Conservation (phyloP, 768 basidiomycete species). For the Suillus ampliporus region DNA sequence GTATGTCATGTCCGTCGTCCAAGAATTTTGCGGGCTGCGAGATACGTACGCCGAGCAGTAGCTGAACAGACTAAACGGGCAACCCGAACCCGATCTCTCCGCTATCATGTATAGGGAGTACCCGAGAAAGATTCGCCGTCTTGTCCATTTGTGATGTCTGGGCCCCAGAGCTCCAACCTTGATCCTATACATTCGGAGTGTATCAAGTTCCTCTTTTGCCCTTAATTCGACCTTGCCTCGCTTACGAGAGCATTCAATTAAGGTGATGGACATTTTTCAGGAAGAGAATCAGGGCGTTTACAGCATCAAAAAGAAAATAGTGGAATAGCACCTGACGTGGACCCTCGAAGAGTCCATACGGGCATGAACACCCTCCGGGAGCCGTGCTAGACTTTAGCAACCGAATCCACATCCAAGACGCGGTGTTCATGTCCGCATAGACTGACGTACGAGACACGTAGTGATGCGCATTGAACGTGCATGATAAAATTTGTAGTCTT, state of each 20-base stretch:
- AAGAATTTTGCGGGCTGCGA: not conserved
- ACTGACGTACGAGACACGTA: not conserved
- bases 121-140: not conserved
- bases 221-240: not conserved
- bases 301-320: not conserved
- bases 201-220: not conserved
- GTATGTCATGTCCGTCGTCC: not conserved
- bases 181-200: slow-evolving; percentile 2
- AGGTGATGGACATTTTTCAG: not conserved
- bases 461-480: not conserved
- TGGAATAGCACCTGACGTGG: not conserved
- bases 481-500: not conserved
- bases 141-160: not conserved
- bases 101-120: not conserved
- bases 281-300: not conserved
- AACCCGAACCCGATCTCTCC: not conserved
- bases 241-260: not conserved
- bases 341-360: not conserved
- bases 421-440: not conserved
- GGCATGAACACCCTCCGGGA: too few relatives aligned
- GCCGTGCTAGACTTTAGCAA: not conserved
- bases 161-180: not conserved
- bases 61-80: not conserved
- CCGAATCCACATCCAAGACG: too few relatives aligned
- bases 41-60: not conserved